Evolutionary conservation across 768 basidiomycete genomes (phyloP).

Genomic region (Tephrocybe rancida): DNA sequence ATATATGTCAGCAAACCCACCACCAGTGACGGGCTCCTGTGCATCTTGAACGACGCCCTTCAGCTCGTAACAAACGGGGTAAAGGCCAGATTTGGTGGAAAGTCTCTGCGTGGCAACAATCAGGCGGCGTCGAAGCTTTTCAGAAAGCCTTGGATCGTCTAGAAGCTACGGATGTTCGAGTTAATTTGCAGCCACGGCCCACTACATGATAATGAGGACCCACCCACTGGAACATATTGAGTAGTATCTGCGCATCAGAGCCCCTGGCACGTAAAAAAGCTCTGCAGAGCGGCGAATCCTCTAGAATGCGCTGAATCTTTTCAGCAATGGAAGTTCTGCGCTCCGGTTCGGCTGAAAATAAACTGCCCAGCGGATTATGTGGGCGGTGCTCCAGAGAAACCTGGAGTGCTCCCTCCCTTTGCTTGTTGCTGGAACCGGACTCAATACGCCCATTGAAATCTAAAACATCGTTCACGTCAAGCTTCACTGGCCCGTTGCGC

Average conservation of each 20-base stretch:
- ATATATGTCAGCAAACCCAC: neutral
- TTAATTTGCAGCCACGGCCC: neutral
- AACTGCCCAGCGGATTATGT: too few species aligned
- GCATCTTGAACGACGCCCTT: neutral
- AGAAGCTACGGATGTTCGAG: neutral
- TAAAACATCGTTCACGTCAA: too few species aligned
- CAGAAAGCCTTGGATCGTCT: neutral
- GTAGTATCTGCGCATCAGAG: neutral
- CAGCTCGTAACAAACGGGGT: neutral
- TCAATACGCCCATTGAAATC: too few species aligned
- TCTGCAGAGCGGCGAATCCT: too few species aligned
- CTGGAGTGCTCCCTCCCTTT: too few species aligned
- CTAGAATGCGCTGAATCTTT: too few species aligned
- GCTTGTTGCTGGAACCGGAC: too few species aligned
- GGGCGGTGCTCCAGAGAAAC: too few species aligned
- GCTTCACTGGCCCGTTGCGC: too few species aligned
- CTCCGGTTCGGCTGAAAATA: too few species aligned
- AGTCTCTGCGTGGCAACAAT: neutral
- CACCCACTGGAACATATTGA: neutral
- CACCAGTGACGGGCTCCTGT: neutral
- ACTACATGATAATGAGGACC: neutral
- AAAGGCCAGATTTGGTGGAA: neutral
- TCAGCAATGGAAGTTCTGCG: too few species aligned
- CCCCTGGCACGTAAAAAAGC: too few species aligned
- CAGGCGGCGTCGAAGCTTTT: neutral